Percentiles rank a stretch among this genome's conserved stretches.
Conservation (phyloP, 768 basidiomycete species). For the Lanmaoa rubissima region DNA sequence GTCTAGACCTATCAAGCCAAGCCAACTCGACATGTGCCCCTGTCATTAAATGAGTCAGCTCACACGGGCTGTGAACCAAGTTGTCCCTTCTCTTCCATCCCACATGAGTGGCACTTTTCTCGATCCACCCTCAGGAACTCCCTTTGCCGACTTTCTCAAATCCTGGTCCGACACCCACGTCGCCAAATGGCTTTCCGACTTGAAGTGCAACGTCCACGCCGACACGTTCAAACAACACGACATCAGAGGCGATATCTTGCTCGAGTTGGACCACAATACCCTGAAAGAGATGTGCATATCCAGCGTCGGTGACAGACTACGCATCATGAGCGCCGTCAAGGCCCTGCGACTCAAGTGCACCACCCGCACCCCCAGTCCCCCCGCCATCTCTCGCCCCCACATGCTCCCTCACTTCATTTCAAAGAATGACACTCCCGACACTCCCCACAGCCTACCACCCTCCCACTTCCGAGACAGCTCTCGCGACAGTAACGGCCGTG, state of each 20-base stretch:
- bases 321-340: slow-evolving; percentile 85
- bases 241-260: slow-evolving; percentile 86
- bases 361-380: slow-evolving; percentile 7
- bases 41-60: too few relatives aligned
- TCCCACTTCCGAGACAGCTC: slow-evolving; percentile 27
- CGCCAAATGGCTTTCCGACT: slow-evolving; percentile 73
- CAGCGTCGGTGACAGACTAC: slow-evolving; percentile 89
- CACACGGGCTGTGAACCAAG: too few relatives aligned
- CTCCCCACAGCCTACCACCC: not conserved
- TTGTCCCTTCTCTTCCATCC: too few relatives aligned
- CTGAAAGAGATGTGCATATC: slow-evolving; percentile 89
- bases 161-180: slow-evolving; percentile 75
- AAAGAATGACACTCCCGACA: not conserved
- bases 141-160: slow-evolving; percentile 60
- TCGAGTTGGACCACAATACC: slow-evolving; percentile 85
- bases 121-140: slow-evolving; percentile 58
- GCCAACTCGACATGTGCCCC: too few relatives aligned
- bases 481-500: slow-evolving; percentile 17
- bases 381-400: not conserved
- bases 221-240: slow-evolving; percentile 79
- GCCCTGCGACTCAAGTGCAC: slow-evolving; percentile 60
- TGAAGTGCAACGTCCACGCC: slow-evolving; percentile 70
- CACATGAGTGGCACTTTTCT: slow-evolving; percentile 16
- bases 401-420: not conserved
- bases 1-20: not conserved